Percentiles rank a stretch among this genome's conserved stretches.
Evolutionary conservation across 2,329 filamentous ascomycete genomes (phyloP).

Genomic region (Cladosporium austrohemisphaericum): DNA sequence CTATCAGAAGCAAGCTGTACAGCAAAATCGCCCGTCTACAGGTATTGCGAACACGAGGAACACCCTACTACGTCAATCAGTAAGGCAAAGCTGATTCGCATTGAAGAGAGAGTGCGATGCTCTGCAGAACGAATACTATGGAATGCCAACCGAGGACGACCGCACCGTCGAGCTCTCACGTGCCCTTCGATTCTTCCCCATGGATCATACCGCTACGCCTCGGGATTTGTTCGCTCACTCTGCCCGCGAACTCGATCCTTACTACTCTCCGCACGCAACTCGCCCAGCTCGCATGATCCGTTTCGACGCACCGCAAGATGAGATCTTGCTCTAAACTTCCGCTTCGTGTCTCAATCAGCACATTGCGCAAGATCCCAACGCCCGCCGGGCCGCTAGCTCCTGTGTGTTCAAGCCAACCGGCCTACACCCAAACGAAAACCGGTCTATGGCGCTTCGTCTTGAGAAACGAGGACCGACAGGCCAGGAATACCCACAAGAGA

Average conservation of each 20-base stretch:
- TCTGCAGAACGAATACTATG: not conserved
- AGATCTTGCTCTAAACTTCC: not conserved
- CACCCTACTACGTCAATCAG: too few relatives aligned
- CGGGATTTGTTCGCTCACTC: constrained; percentile 1
- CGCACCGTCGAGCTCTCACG: not conserved
- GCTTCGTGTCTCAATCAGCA: constrained; percentile 6
- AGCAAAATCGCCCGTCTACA: not conserved
- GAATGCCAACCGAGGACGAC: not conserved
- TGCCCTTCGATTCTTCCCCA: not conserved
- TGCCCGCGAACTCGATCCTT: not conserved
- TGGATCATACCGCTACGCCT: not conserved
- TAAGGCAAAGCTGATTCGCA: not conserved
- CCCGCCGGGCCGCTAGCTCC: not conserved
- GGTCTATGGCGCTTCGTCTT: not conserved
- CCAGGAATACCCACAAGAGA: not conserved
- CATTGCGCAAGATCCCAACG: not conserved
- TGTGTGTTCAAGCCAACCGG: not conserved
- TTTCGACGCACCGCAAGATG: not conserved
- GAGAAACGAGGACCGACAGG: not conserved
- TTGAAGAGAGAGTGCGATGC: not conserved
- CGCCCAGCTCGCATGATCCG: constrained; percentile 1
- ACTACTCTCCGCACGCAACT: not conserved
- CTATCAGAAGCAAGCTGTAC: not conserved
- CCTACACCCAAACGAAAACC: not conserved
- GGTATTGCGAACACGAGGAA: constrained; percentile 2